Evolutionary conservation across 2,329 filamentous ascomycete genomes (phyloP).

Genomic region (Paecilomyces sp.): DNA sequence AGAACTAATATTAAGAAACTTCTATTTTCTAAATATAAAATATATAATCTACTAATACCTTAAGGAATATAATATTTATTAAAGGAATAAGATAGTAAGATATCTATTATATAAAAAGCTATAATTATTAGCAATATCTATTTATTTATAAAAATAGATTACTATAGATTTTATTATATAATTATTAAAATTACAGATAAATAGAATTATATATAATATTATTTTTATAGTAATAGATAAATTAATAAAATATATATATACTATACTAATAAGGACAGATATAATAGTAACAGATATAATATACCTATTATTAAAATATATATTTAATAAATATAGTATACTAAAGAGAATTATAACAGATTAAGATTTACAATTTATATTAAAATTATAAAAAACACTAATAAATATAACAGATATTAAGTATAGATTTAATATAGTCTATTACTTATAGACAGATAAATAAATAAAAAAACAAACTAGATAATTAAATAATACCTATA

Average conservation of each 20-base stretch:
- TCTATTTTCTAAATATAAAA: background rate
- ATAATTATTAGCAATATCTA: background rate
- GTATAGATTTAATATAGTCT: background rate
- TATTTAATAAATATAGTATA: background rate
- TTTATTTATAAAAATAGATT: background rate
- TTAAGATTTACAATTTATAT: background rate
- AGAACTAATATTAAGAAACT: background rate
- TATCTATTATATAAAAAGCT: background rate
- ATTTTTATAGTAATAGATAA: too few species aligned
- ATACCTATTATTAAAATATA: background rate
- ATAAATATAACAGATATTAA: background rate
- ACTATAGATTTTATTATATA: background rate
- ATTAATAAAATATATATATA: too few species aligned
- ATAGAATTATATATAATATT: too few species aligned
- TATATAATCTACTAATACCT: background rate
- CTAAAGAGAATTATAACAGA: background rate
- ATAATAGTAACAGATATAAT: background rate
- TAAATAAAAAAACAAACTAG: too few species aligned
- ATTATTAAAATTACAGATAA: too few species aligned
- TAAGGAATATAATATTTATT: background rate
- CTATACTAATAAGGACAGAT: background rate
- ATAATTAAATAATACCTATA: background rate
- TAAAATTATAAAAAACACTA: background rate
- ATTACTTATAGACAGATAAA: background rate
- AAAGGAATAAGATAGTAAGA: background rate